Base-by-base conservation (phyloP, 768 basidiomycete genomes). In the Hebeloma cylindrosporum region DNA sequence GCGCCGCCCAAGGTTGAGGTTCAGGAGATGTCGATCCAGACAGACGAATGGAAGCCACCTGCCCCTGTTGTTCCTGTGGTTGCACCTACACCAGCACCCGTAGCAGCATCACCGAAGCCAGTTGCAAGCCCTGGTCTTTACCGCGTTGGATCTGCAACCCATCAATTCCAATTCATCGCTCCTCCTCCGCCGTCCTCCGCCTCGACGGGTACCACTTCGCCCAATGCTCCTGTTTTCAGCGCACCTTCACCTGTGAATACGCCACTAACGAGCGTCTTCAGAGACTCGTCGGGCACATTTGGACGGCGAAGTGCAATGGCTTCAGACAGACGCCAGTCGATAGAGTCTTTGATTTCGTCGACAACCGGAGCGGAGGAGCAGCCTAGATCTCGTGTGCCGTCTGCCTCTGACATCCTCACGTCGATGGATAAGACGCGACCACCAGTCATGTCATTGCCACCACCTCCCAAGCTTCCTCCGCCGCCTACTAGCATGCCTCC, bases 391-490 rank as follows among this genome's bases (percentile, higher is more conserved):
- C 79, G 83, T 31, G 78, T 79, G n/a, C 71, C 80, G 14, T 82
- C 83, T n/a, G 52, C 61, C 9, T 52, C 60, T 21, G 35, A 52
- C 7, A 67, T 72, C 17, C 68, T 78, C 20, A 68, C 73, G 7
- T 64, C 73, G 4, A 74, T 83, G 21, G 87, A 89, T 68, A 92
- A 85, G 69, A 78, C 85, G 13, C 81, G 80, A 41, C 93, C 92
- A 34, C 90, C 92, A 0, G 90, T 82, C 65, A 89, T 92, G 86
- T 69, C 79, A 21, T 68, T 93, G 2, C 89, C 89, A 0, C 89
- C 90, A 1, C 89, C 89, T 3, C 85, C 85, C 5, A 80, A 79
- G 44, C 70, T 77, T 40, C 87, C 89, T 0, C 88, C 88, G 7
- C 88, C 89, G 4, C 72, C 77, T 2, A 71, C 57, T 52, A 83